Evolutionary conservation across 2,329 filamentous ascomycete species (phyloP).

Genomic region (Fusarium sp.): DNA sequence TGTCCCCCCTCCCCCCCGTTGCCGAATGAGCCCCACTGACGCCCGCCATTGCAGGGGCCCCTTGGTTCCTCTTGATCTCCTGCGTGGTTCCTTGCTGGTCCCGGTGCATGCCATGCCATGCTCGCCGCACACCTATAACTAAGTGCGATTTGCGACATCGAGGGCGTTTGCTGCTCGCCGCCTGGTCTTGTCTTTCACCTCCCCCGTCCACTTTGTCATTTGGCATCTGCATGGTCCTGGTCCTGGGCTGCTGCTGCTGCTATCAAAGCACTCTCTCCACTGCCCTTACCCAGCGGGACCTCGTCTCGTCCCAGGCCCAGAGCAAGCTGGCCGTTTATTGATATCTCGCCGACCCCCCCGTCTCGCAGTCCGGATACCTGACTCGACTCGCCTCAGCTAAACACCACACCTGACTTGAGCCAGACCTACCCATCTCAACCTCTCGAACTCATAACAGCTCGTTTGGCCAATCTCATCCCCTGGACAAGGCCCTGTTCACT

Average conservation of each 20-base stretch:
- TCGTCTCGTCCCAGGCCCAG: constrained; percentile 9
- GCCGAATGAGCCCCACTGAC: constrained; percentile 41
- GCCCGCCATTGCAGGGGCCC: constrained; percentile 39
- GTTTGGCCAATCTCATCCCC: constrained; percentile 8
- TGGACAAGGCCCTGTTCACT: background rate
- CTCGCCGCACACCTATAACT: constrained; percentile 41
- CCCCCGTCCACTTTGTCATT: constrained; percentile 27
- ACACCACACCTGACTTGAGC: constrained; percentile 10
- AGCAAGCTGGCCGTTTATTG: constrained; percentile 24
- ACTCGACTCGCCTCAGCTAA: constrained; percentile 30
- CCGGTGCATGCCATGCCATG: constrained; percentile 30
- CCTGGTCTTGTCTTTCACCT: constrained; percentile 16
- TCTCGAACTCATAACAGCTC: constrained; percentile 16
- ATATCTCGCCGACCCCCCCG: constrained; percentile 32
- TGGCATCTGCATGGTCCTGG: constrained; percentile 37
- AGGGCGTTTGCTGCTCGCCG: constrained; percentile 24
- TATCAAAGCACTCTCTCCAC: constrained; percentile 30
- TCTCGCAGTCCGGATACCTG: constrained; percentile 19
- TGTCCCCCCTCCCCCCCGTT: constrained; percentile 19
- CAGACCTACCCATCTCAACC: constrained; percentile 5
- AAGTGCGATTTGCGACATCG: constrained; percentile 42
- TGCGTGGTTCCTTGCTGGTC: constrained; percentile 41
- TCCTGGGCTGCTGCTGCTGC: constrained; percentile 17
- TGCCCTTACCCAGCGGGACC: constrained; percentile 35
- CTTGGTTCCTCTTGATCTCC: constrained; percentile 41